phyloP scores from a whole-genome alignment of 2,329 filamentous ascomycete genomes.

The Cladophialophora carrionii region DNA sequence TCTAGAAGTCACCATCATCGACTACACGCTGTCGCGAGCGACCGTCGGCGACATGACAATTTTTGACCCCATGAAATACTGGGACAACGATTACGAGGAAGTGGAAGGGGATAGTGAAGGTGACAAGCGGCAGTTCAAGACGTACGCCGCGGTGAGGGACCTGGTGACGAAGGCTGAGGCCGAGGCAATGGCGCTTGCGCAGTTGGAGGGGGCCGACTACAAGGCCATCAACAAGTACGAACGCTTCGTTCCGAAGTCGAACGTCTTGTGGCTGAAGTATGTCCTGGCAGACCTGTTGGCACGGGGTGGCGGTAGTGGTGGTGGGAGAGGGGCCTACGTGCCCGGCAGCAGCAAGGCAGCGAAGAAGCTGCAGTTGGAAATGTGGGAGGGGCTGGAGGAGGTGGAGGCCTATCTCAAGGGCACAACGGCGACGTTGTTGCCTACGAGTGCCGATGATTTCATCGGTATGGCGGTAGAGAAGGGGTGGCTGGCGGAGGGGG shows the following conservation, averaged over 20 bases:
- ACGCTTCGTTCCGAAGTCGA: constrained; percentile 62
- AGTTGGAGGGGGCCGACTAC: constrained; percentile 43
- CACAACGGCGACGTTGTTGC: constrained; percentile 20
- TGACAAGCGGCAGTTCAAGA: constrained; percentile 26
- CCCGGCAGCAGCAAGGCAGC: constrained; percentile 28
- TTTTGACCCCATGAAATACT: constrained; percentile 28
- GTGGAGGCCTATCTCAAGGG: constrained; percentile 25
- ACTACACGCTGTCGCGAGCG: constrained; percentile 69
- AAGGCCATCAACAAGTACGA: constrained; percentile 52
- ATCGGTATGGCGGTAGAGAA: constrained; percentile 27
- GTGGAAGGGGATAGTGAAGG: constrained; percentile 21
- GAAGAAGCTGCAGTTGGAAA: constrained; percentile 32
- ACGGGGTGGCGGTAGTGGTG: constrained; percentile 11
- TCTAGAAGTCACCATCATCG: constrained; percentile 67
- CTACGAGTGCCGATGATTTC: constrained; percentile 30
- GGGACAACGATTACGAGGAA: constrained; percentile 19
- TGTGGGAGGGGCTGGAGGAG: constrained; percentile 32
- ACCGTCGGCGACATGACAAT: constrained; percentile 45
- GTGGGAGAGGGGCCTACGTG: constrained; percentile 22
- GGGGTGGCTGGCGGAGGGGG: constrained; percentile 31
- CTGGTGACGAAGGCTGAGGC: constrained; percentile 23
- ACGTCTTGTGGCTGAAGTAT: constrained; percentile 66
- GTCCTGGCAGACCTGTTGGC: constrained; percentile 60
- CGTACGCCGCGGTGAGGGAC: constrained; percentile 29
- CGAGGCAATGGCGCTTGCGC: constrained; percentile 37